Base-by-base conservation (phyloP, 192 early-diverging fungal genomes). In the Backusella australiensis region DNA sequence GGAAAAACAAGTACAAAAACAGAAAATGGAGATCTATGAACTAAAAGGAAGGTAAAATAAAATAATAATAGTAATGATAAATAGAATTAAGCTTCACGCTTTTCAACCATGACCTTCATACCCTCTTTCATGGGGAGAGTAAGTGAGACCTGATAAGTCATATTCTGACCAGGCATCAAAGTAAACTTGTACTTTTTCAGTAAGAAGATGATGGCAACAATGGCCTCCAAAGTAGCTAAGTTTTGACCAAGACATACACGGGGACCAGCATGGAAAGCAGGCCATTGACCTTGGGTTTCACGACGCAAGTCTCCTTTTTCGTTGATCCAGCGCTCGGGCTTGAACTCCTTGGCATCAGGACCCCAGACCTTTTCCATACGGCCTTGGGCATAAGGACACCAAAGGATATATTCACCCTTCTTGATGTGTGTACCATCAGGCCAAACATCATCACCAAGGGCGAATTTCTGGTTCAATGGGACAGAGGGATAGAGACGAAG, bases 401-500 rank as follows among this genome's bases (percentile, higher is more conserved):
- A 92, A 6, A 80, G 56, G 7, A 93, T 82, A 12, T 66, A 59
- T 9, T 88, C 84, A 29, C 91, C 91, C 39, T 81, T 84, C 23
- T 78, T 69, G 38, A 94, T 80, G 5, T 52, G 29, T 23, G 83
- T 86, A 12, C 91, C 91, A 76, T 91, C 86, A 6, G 92, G 92
- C 19, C 90, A 81, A 9, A 90, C 75, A 56, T 86, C 85, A 56
- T 93, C 90, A 3, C 82, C 65, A 14, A 90, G 67, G 4, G 87
- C 85, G 35, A 79, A 75, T 77, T 92, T 92, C 14, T 78, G 38
- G 42, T 92, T 86, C 1, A 42, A 46, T 14, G 92, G 93, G 9
- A 94, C 91, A 41, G 87, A 81, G 34, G 93, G 92, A 80, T 91
- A 86, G 11, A 93, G 77, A 9, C 93, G 84, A 19, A 93, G 73